Conservation (phyloP, 352 stramenopile genomes). For the Phytophthora hibernalis region DNA sequence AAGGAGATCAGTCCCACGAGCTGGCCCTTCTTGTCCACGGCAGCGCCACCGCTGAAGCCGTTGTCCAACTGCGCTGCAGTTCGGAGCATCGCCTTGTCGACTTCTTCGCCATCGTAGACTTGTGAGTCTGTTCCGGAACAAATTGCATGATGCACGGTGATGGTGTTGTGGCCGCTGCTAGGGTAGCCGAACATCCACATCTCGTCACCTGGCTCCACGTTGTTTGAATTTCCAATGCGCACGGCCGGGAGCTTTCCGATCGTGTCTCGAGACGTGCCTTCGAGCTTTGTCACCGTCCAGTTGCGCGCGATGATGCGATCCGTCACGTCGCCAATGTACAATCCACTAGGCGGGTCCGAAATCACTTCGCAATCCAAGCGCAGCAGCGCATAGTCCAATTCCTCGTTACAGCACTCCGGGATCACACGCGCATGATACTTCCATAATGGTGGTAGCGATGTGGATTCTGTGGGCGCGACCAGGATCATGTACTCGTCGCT, state of each 20-base stretch:
- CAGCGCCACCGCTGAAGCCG: constrained; percentile 84
- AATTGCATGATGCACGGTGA: constrained; percentile 91
- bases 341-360: constrained; percentile 83
- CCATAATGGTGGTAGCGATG: constrained; percentile 79
- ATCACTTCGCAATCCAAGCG: constrained; percentile 88
- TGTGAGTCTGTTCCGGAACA: constrained; percentile 90
- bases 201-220: constrained; percentile 87
- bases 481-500: constrained; percentile 91
- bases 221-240: constrained; percentile 89
- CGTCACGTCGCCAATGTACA: constrained; percentile 90
- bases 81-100: constrained; percentile 88
- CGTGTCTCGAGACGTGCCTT: constrained; percentile 72
- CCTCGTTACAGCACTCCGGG: constrained; percentile 85
- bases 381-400: constrained; percentile 84
- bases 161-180: constrained; percentile 90
- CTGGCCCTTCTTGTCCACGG: constrained; percentile 87
- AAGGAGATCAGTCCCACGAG: constrained; percentile 90
- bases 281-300: constrained; percentile 84
- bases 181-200: constrained; percentile 94
- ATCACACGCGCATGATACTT: constrained; percentile 87
- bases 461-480: constrained; percentile 83
- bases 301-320: constrained; percentile 87
- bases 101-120: constrained; percentile 84
- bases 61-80: constrained; percentile 88
- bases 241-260: constrained; percentile 82